phyloP scores from a whole-genome alignment of 2,329 filamentous ascomycete species.

The Ascochyta rabiei region DNA sequence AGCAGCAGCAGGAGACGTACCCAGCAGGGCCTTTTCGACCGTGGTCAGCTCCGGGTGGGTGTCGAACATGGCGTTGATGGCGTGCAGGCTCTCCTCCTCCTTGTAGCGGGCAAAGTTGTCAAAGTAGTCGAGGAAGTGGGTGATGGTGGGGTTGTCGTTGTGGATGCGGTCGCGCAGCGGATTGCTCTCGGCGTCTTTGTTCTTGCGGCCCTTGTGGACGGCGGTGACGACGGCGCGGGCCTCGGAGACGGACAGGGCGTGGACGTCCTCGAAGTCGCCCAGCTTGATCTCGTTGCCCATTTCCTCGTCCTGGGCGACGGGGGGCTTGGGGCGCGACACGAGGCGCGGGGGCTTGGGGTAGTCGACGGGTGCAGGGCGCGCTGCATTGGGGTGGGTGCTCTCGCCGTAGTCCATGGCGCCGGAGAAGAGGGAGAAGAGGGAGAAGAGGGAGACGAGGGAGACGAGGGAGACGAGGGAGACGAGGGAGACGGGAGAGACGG shows the following conservation, averaged over 20 bases:
- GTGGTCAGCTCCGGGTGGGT: conserved; percentile 80
- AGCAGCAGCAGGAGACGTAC: conserved; percentile 42
- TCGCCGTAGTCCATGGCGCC: conserved; percentile 43
- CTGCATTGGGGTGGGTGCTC: conserved; percentile 23
- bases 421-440: neutral
- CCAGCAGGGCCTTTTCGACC: conserved; percentile 92
- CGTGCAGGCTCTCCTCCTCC: conserved; percentile 90
- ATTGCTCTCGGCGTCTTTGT: conserved; percentile 67
- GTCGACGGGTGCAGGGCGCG: conserved; percentile 11
- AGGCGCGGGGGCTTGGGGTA: conserved; percentile 39
- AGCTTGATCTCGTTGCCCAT: conserved; percentile 80
- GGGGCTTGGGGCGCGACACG: conserved; percentile 62
- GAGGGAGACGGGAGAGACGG: no score
- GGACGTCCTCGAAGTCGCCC: conserved; percentile 91
- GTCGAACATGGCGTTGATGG: conserved; percentile 86
- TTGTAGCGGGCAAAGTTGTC: conserved; percentile 96
- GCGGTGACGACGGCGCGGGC: conserved; percentile 91
- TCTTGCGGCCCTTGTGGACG: conserved; percentile 78
- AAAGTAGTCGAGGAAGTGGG: conserved; percentile 89
- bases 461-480: no score
- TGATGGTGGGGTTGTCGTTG: conserved; percentile 65
- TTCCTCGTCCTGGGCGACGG: conserved; percentile 80
- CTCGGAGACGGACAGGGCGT: conserved; percentile 90
- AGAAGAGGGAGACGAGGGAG: neutral
- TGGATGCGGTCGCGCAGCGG: conserved; percentile 82